A percentile compares a stretch with the other conserved stretches of the same genome.
phyloP scores from a whole-genome alignment of 371 early-diverging fungal genomes.

The Mortierella sp. region DNA sequence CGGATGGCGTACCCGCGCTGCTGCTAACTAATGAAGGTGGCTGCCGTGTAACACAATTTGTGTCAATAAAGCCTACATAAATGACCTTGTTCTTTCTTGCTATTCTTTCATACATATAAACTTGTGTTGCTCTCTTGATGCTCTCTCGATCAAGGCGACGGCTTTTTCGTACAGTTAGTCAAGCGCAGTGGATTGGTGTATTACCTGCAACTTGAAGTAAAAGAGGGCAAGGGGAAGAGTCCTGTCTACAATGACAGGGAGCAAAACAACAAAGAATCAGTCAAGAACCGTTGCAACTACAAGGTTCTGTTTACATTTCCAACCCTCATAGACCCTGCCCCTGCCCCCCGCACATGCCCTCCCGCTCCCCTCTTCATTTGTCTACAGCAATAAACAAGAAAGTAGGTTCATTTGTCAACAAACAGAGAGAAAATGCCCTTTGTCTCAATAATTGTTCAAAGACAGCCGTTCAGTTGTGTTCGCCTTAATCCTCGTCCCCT shows the following conservation, averaged over 20 bases:
- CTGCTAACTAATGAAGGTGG: background rate
- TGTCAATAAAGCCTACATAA: background rate
- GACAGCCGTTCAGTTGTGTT: background rate
- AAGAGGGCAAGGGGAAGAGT: background rate
- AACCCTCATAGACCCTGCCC: background rate
- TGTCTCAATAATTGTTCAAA: background rate
- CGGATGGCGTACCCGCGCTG: background rate
- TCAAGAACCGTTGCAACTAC: conserved; percentile 1
- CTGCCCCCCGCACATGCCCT: background rate
- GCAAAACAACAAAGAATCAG: background rate
- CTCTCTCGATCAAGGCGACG: background rate
- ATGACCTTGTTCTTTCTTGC: background rate
- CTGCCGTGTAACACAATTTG: background rate
- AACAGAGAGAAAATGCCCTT: background rate
- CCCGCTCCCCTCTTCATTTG: too few species aligned
- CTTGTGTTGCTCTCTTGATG: background rate
- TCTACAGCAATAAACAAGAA: background rate
- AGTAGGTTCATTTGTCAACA: background rate
- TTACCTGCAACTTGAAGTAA: background rate
- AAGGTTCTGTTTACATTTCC: background rate
- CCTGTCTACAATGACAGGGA: background rate
- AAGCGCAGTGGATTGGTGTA: background rate
- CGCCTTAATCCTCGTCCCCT: background rate
- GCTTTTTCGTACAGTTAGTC: background rate
- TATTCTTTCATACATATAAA: background rate